Evolutionary conservation across 805 yeast species (phyloP).

Genomic region (Barnettozyma populi): DNA sequence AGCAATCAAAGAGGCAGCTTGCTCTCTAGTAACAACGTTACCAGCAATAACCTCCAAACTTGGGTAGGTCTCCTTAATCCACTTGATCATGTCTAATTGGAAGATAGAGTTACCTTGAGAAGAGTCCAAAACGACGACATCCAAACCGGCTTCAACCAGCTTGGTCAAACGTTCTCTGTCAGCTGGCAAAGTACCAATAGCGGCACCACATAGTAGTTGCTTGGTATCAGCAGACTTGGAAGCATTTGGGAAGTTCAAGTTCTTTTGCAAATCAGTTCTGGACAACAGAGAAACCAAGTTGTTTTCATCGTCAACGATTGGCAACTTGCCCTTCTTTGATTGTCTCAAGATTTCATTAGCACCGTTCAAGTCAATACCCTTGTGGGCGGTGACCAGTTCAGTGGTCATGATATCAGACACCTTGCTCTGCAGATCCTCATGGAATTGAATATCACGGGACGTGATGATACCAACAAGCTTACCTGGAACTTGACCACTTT

Average conservation of each 20-base stretch:
- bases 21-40: slow-evolving; percentile 98
- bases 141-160: slow-evolving; percentile 94
- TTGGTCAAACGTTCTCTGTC: slow-evolving; percentile 80
- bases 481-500: slow-evolving; percentile 78
- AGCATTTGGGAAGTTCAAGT: slow-evolving; percentile 88
- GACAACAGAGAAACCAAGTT: slow-evolving; percentile 84
- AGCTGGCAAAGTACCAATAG: slow-evolving; percentile 89
- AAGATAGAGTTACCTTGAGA: slow-evolving; percentile 96
- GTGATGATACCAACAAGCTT: slow-evolving; percentile 94
- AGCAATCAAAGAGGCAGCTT: slow-evolving; percentile 89
- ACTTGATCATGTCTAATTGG: slow-evolving; percentile 90
- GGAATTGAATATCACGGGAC: slow-evolving; percentile 95
- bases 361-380: slow-evolving; percentile 75
- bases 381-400: slow-evolving; percentile 75
- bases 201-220: slow-evolving; percentile 98
- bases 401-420: slow-evolving; percentile 86
- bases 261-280: slow-evolving; percentile 95
- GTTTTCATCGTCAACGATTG: slow-evolving; percentile 76
- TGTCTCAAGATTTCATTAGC: slow-evolving; percentile 88
- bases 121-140: slow-evolving; percentile 92
- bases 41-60: slow-evolving; percentile 90
- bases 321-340: slow-evolving; percentile 96
- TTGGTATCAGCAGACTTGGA: slow-evolving; percentile 89
- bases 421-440: slow-evolving; percentile 57
- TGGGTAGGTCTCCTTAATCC: slow-evolving; percentile 79